Conservation (phyloP, 2,329 filamentous ascomycete species). For the Sporothrix protearum region DNA sequence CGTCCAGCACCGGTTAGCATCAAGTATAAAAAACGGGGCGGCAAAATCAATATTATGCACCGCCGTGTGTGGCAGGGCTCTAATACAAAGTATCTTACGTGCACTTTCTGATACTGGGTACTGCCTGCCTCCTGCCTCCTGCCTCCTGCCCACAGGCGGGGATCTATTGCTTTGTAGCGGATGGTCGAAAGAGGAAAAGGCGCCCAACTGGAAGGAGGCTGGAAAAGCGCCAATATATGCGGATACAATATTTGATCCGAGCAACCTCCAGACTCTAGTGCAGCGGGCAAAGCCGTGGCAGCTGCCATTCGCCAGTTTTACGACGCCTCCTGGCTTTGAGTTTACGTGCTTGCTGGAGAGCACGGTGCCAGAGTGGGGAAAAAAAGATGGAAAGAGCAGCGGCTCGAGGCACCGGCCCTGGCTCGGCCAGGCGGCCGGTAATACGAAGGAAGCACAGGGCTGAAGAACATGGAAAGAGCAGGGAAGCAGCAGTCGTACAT, state of each 20-base stretch:
- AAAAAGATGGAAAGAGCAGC: neutral
- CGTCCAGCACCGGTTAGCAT: slow-evolving; percentile 11
- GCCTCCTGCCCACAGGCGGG: neutral
- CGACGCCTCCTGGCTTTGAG: neutral
- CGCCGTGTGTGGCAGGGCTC: neutral
- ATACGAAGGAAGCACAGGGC: neutral
- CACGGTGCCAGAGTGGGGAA: neutral
- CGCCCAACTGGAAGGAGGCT: slow-evolving; percentile 2
- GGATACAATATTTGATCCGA: slow-evolving; percentile 15
- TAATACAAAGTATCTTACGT: too few species aligned
- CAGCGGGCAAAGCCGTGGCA: slow-evolving; percentile 20
- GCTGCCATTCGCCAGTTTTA: slow-evolving; percentile 18
- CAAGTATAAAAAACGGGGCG: neutral
- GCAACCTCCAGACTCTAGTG: slow-evolving; percentile 11
- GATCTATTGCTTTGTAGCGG: neutral
- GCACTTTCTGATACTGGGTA: neutral
- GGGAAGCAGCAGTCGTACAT: neutral
- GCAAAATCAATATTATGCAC: neutral
- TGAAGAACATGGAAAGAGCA: slow-evolving; percentile 9
- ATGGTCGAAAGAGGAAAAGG: slow-evolving; percentile 20
- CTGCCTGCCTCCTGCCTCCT: neutral
- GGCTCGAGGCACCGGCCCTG: neutral
- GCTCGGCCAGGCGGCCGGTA: neutral
- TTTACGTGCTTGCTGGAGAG: neutral
- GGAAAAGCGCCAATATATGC: slow-evolving; percentile 23